Evolutionary conservation across 495 filamentous ascomycete species (phyloP).

Genomic region (Penicillium nucicola): DNA sequence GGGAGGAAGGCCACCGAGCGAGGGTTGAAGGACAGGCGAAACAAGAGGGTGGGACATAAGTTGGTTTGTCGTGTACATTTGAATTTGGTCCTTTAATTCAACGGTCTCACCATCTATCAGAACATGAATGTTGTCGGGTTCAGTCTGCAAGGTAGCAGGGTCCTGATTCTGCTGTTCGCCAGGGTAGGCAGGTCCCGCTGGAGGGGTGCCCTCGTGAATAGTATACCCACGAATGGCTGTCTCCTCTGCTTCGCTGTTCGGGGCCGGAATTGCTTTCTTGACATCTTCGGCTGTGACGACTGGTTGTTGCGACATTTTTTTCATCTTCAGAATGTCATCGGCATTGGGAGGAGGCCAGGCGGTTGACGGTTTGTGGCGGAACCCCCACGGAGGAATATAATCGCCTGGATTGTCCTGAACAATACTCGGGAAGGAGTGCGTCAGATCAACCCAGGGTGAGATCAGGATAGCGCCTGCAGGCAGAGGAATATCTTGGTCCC

Average conservation of each 20-base stretch:
- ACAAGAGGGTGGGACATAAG: constrained; percentile 84
- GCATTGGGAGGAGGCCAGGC: constrained; percentile 90
- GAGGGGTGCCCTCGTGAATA: constrained; percentile 24
- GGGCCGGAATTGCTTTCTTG: constrained; percentile 7
- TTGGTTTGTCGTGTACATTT: constrained; percentile 90
- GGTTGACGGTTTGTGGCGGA: constrained; percentile 75
- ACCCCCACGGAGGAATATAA: constrained; percentile 84
- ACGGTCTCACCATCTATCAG: constrained; percentile 70
- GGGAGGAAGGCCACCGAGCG: constrained; percentile 84
- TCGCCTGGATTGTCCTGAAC: constrained; percentile 68
- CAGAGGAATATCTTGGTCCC: constrained; percentile 75
- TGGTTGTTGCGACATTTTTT: constrained; percentile 33
- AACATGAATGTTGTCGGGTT: constrained; percentile 49
- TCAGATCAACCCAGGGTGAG: constrained; percentile 91
- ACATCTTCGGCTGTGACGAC: constrained; percentile 26
- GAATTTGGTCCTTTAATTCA: constrained; percentile 85
- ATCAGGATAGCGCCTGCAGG: constrained; percentile 89
- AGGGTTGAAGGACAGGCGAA: constrained; percentile 80
- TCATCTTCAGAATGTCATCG: constrained; percentile 58
- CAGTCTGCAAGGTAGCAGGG: constrained; percentile 22
- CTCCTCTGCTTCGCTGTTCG: constrained; percentile 24
- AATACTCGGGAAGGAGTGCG: constrained; percentile 90
- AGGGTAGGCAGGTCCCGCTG: constrained; percentile 30
- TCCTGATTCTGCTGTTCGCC: constrained; percentile 28
- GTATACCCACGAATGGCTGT: constrained; percentile 42